A percentile compares a stretch with the other conserved stretches of the same genome.
Conservation (phyloP, 2,329 filamentous ascomycete genomes). For the Neospermospora avenae region DNA sequence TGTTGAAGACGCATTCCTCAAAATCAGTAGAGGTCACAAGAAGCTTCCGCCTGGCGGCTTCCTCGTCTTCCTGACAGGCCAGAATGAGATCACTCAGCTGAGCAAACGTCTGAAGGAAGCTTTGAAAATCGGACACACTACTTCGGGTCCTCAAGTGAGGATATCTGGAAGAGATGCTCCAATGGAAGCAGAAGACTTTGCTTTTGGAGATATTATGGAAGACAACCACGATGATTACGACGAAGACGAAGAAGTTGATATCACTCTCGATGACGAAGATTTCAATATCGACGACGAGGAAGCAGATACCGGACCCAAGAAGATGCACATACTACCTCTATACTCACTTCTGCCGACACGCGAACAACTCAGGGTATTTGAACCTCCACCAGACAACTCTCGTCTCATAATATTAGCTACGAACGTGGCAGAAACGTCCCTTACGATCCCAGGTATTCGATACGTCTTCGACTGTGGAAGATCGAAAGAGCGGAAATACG, state of each 20-base stretch:
- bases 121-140: slow-evolving; percentile 45
- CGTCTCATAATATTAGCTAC: slow-evolving; percentile 88
- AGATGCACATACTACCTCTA: slow-evolving; percentile 86
- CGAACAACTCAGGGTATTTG: slow-evolving; percentile 89
- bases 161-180: slow-evolving; percentile 75
- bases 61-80: slow-evolving; percentile 89
- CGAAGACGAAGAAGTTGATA: slow-evolving; percentile 60
- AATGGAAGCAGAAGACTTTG: slow-evolving; percentile 81
- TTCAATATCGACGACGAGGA: slow-evolving; percentile 66
- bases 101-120: slow-evolving; percentile 72
- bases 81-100: slow-evolving; percentile 85
- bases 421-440: slow-evolving; percentile 94
- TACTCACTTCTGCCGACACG: slow-evolving; percentile 89
- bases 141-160: slow-evolving; percentile 63
- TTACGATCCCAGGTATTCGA: slow-evolving; percentile 91
- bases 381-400: slow-evolving; percentile 75
- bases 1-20: slow-evolving; percentile 83
- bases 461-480: slow-evolving; percentile 96
- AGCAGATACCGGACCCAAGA: slow-evolving; percentile 61
- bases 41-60: slow-evolving; percentile 90
- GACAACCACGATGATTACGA: slow-evolving; percentile 53
- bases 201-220: slow-evolving; percentile 66
- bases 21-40: slow-evolving; percentile 81
- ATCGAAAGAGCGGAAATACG: slow-evolving; percentile 87
- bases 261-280: slow-evolving; percentile 41